These are phyloP conservation scores for Aspergillus aculeatinus DNA, from an alignment of 2,329 filamentous ascomycete genomes.

Conservation along the genomic window DNA sequence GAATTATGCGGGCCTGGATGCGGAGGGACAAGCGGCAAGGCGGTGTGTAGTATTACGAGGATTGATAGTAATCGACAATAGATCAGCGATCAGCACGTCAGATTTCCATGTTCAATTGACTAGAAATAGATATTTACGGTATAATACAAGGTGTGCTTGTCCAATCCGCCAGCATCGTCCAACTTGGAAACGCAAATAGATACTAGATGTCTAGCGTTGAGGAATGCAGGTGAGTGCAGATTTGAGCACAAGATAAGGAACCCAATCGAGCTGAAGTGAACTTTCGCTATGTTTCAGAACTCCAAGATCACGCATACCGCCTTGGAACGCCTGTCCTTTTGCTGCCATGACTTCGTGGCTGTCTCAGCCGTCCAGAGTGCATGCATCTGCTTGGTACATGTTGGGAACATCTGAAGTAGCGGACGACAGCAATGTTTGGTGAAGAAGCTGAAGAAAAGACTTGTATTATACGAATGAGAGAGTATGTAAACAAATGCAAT, in stretches of 20 bases:
- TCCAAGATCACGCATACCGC: conserved; percentile 17
- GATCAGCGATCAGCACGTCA: not conserved
- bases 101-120: not conserved
- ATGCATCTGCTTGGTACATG: not conserved
- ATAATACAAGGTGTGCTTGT: not conserved
- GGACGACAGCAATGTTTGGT: conserved; percentile 4
- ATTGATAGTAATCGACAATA: not conserved
- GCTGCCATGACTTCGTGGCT: conserved; percentile 13
- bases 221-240: not conserved
- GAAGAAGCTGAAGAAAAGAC: not conserved
- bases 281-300: conserved; percentile 18
- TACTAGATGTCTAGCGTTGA: not conserved
- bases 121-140: conserved; percentile 1
- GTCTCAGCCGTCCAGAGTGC: conserved; percentile 4
- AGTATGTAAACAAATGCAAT: conserved; percentile 5
- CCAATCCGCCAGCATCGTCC: not conserved
- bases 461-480: conserved; percentile 1
- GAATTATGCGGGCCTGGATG: not conserved
- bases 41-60: not conserved
- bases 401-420: not conserved
- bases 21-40: not conserved
- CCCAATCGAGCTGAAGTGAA: not conserved
- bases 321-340: conserved; percentile 19
- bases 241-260: not conserved
- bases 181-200: not conserved